These are phyloP conservation scores for Macrotyloma uniflorum DNA, from an alignment of 306 rosid species.

Conservation along the genomic window DNA sequence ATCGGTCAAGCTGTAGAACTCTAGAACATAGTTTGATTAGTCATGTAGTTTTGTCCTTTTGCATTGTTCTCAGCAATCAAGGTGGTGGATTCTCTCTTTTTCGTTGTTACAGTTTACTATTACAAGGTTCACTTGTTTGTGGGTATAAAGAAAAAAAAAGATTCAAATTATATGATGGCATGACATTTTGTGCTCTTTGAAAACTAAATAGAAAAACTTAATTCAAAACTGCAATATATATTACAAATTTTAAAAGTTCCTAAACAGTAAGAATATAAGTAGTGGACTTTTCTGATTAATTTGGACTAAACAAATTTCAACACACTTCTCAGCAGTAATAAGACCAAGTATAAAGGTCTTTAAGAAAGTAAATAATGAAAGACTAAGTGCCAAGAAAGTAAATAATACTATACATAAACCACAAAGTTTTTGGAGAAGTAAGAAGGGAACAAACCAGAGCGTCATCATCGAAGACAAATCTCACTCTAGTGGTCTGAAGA, in stretches of 20 bases:
- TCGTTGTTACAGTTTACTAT: not conserved
- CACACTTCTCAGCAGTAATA: not conserved
- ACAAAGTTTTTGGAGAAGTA: constrained; percentile 29
- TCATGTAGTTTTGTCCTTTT: not conserved
- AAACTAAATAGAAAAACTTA: not conserved
- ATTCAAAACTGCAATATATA: no score
- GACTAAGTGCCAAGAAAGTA: not conserved
- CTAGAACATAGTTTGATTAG: not conserved
- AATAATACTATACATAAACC: constrained; percentile 7
- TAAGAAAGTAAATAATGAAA: not conserved
- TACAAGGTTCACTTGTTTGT: not conserved
- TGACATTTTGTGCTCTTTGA: not conserved
- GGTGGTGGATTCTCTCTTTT: not conserved
- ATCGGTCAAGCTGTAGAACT: not conserved
- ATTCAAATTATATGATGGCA: not conserved
- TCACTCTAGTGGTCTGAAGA: constrained; percentile 83
- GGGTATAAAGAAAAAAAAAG: not conserved
- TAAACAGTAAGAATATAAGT: not conserved
- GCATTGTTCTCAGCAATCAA: not conserved
- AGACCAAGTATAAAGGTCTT: not conserved
- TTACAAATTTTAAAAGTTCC: not conserved
- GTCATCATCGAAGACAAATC: constrained; percentile 81
- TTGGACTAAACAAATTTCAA: not conserved
- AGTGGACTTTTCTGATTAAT: not conserved
- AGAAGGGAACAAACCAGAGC: constrained; percentile 77